Evolutionary conservation across 2,329 filamentous ascomycete genomes (phyloP).

Genomic region (Fusarium sp.): DNA sequence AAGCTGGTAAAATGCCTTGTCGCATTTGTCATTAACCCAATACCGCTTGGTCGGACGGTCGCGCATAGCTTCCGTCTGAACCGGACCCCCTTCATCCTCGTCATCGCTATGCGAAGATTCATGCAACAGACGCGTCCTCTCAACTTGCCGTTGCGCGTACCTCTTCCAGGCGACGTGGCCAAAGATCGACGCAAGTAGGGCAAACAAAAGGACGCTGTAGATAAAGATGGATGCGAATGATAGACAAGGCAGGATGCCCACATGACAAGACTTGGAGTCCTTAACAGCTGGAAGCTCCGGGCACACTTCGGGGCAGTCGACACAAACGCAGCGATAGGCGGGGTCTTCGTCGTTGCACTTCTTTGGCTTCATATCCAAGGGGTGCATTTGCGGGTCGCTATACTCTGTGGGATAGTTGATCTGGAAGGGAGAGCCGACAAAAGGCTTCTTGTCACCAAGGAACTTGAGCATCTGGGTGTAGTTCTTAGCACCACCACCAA

Average conservation of each 20-base stretch:
- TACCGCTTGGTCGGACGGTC: slow-evolving; percentile 86
- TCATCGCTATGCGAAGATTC: slow-evolving; percentile 88
- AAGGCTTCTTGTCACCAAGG: slow-evolving; percentile 87
- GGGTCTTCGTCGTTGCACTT: slow-evolving; percentile 92
- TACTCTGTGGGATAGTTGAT: slow-evolving; percentile 86
- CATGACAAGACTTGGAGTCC: slow-evolving; percentile 77
- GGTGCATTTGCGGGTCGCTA: slow-evolving; percentile 75
- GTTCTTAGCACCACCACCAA: slow-evolving; percentile 93
- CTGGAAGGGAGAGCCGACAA: slow-evolving; percentile 93
- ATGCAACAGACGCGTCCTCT: slow-evolving; percentile 87
- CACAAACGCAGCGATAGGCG: slow-evolving; percentile 88
- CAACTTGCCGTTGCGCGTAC: slow-evolving; percentile 79
- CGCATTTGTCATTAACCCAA: slow-evolving; percentile 84
- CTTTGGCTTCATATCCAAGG: slow-evolving; percentile 79
- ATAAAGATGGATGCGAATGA: slow-evolving; percentile 92
- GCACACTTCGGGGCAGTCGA: slow-evolving; percentile 91
- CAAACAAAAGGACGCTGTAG: slow-evolving; percentile 80
- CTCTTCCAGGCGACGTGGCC: slow-evolving; percentile 82
- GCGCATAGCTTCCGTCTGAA: slow-evolving; percentile 80
- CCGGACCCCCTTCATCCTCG: slow-evolving; percentile 87
- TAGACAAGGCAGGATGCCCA: slow-evolving; percentile 90
- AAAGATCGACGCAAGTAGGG: slow-evolving; percentile 73
- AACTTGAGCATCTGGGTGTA: slow-evolving; percentile 91
- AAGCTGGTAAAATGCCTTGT: slow-evolving; percentile 82
- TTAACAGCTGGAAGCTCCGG: slow-evolving; percentile 83